Evolutionary conservation across 169 alveolate genomes (phyloP).

Genomic region (Plasmodium gonderi): DNA sequence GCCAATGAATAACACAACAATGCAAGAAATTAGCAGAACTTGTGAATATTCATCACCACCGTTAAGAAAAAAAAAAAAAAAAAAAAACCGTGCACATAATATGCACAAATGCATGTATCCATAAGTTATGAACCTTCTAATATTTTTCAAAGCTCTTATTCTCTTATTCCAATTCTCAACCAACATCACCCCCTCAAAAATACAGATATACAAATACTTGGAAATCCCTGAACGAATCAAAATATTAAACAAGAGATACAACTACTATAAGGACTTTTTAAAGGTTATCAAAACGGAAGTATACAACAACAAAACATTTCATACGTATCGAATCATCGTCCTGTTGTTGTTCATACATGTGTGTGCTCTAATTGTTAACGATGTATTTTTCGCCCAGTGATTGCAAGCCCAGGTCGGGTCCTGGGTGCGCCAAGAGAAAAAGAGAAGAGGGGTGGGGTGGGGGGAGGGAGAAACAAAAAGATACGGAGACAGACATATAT

Average conservation of each 20-base stretch:
- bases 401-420: neutral
- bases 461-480: neutral
- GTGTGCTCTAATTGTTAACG: constrained; percentile 62
- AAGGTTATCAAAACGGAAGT: constrained; percentile 63
- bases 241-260: constrained; percentile 59
- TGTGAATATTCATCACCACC: neutral
- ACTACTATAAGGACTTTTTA: constrained; percentile 68
- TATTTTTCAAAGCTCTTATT: neutral
- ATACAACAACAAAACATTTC: constrained; percentile 57
- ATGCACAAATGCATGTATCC: no score
- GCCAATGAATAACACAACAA: no score
- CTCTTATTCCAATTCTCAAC: neutral
- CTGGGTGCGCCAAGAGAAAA: neutral
- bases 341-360: constrained; percentile 65
- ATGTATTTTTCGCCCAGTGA: constrained; percentile 31
- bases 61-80: neutral
- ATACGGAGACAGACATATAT: neutral
- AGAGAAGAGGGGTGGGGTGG: neutral
- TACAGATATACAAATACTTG: constrained; percentile 69
- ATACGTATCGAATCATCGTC: constrained; percentile 43
- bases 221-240: constrained; percentile 71
- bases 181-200: neutral
- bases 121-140: no score
- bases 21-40: no score
- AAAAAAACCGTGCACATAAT: no score